phyloP scores from a whole-genome alignment of 2,329 filamentous ascomycete species.

The Cercospora sesami region DNA sequence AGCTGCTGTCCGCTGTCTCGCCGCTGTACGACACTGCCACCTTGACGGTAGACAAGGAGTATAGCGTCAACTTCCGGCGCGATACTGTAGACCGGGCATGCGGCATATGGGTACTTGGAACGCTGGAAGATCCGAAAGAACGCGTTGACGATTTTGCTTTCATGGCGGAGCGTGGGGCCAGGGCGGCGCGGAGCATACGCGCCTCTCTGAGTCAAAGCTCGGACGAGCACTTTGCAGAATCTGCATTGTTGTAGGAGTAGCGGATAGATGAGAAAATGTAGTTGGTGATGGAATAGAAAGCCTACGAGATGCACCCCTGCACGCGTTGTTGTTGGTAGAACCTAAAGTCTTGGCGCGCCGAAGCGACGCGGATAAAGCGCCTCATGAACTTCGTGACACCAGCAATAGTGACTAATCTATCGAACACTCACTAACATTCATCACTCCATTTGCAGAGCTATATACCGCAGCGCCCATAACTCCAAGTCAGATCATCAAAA shows the following conservation, averaged over 20 bases:
- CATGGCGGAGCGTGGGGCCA: conserved; percentile 27
- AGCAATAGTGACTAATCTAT: neutral
- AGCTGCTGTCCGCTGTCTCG: conserved; percentile 18
- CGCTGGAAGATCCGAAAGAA: conserved; percentile 24
- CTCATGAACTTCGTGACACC: neutral
- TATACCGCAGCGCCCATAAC: neutral
- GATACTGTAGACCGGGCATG: conserved; percentile 21
- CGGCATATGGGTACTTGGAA: conserved; percentile 31
- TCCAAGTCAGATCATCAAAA: neutral
- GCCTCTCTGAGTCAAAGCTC: conserved; percentile 16
- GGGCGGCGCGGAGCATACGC: conserved; percentile 24
- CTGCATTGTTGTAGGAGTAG: conserved; percentile 28
- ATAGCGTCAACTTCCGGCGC: conserved; percentile 30
- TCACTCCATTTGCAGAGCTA: neutral
- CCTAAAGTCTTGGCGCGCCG: neutral
- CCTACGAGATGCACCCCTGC: neutral
- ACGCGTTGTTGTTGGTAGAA: neutral
- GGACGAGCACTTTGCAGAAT: conserved; percentile 21
- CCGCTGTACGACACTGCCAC: conserved; percentile 24
- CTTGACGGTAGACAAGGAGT: conserved; percentile 27
- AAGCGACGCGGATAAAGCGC: neutral
- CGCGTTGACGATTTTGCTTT: conserved; percentile 28
- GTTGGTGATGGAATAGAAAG: neutral
- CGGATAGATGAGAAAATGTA: neutral
- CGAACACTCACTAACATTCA: neutral